These are phyloP conservation scores for Capronia epimyces DNA, from an alignment of 2,329 filamentous ascomycete genomes.

Conservation along the genomic window DNA sequence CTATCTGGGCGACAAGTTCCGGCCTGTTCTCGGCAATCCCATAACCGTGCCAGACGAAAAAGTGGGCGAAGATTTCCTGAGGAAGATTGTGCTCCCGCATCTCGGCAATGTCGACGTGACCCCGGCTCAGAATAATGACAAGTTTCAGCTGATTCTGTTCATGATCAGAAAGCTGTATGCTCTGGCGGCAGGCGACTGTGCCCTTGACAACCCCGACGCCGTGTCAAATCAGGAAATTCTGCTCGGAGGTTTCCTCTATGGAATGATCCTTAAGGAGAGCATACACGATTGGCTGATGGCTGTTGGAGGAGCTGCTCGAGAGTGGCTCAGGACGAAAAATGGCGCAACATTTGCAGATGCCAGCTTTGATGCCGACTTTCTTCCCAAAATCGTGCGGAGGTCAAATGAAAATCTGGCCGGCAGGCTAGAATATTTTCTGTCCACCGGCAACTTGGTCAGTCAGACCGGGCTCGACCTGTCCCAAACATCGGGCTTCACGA, in stretches of 20 bases:
- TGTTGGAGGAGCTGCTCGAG: constrained; percentile 48
- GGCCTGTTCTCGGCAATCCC: constrained; percentile 76
- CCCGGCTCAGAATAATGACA: constrained; percentile 77
- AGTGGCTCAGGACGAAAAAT: constrained; percentile 51
- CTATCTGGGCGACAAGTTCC: constrained; percentile 86
- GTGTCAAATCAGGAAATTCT: constrained; percentile 94
- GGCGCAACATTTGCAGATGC: constrained; percentile 63
- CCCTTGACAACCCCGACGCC: constrained; percentile 92
- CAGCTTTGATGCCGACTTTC: constrained; percentile 74
- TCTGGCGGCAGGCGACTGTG: constrained; percentile 84
- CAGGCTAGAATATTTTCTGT: constrained; percentile 88
- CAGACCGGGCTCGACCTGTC: constrained; percentile 89
- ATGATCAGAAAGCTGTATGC: constrained; percentile 96
- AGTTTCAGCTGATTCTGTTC: constrained; percentile 88
- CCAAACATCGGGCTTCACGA: constrained; percentile 89
- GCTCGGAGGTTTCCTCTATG: constrained; percentile 86
- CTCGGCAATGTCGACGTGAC: constrained; percentile 80
- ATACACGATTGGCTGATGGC: constrained; percentile 83
- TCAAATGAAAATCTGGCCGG: constrained; percentile 86
- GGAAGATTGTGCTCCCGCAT: constrained; percentile 85
- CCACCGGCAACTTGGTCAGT: constrained; percentile 88
- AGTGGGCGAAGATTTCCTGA: constrained; percentile 82
- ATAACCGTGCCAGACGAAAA: constrained; percentile 82
- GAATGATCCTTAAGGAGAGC: constrained; percentile 90
- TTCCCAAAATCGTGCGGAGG: constrained; percentile 68